These are phyloP conservation scores for Salix koriyanagi DNA, from an alignment of 345 rosid species.

Conservation along the genomic window DNA sequence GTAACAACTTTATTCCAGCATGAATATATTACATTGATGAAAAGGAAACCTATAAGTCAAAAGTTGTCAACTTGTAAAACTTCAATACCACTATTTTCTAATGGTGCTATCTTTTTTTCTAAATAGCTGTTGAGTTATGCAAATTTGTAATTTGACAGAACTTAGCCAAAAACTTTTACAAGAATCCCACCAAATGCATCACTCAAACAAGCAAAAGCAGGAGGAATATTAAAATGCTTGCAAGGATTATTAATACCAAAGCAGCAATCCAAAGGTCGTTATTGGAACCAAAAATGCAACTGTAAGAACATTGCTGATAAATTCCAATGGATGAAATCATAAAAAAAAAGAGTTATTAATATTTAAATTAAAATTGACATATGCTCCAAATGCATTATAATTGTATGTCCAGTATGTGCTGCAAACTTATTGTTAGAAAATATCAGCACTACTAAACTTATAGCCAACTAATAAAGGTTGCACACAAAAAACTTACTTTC, in stretches of 20 bases:
- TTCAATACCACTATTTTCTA: no score
- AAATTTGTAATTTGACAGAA: no score
- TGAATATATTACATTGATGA: no score
- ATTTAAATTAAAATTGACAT: background rate
- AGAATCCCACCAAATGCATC: no score
- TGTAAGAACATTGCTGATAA: background rate
- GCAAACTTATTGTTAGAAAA: background rate
- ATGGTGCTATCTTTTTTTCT: no score
- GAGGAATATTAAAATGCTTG: no score
- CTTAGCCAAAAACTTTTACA: no score
- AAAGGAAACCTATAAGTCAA: no score
- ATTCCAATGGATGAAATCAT: background rate
- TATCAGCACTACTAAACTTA: background rate
- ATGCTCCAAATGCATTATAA: background rate
- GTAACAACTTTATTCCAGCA: no score
- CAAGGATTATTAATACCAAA: background rate
- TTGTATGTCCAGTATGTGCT: background rate
- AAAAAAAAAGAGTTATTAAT: background rate
- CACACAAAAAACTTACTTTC: constrained; percentile 72
- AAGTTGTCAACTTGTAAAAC: no score
- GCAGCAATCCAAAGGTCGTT: background rate
- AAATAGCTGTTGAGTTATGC: no score
- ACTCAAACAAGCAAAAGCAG: no score
- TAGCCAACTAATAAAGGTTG: background rate
- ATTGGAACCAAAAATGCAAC: background rate